phyloP scores from a whole-genome alignment of 164 flowering plant species.

The Houttuynia cordata region DNA sequence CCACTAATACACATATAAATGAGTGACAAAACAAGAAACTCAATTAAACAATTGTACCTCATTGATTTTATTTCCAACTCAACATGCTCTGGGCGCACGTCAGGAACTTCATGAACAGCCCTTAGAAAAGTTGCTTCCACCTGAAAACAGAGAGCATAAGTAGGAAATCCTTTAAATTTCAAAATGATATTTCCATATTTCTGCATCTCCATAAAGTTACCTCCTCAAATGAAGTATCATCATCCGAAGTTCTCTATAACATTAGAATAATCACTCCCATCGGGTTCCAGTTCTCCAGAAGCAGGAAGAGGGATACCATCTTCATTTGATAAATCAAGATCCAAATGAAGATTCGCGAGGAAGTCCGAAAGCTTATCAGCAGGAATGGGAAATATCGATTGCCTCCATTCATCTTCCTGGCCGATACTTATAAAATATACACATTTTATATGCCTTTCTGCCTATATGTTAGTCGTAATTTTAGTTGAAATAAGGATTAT shows the following conservation, averaged over 20 bases:
- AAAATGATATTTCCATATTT: background rate
- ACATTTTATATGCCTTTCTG: no score
- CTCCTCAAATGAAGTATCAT: conserved; percentile 65
- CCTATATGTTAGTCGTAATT: no score
- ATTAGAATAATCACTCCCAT: conserved; percentile 35
- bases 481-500: no score
- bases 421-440: no score
- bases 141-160: conserved; percentile 33
- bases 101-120: conserved; percentile 58
- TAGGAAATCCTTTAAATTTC: no score
- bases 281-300: conserved; percentile 53
- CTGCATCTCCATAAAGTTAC: conserved; percentile 15
- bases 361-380: conserved; percentile 52
- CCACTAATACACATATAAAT: no score
- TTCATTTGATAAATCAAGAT: conserved; percentile 32
- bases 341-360: conserved; percentile 22
- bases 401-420: conserved; percentile 93
- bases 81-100: conserved; percentile 46
- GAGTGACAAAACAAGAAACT: background rate
- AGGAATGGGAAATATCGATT: conserved; percentile 85
- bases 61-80: conserved; percentile 81
- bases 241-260: conserved; percentile 43
- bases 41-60: conserved; percentile 33
- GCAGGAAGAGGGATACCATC: conserved; percentile 38
- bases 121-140: conserved; percentile 87